Conservation (phyloP, 768 basidiomycete genomes). For the Xerocomellus amylosporus region DNA sequence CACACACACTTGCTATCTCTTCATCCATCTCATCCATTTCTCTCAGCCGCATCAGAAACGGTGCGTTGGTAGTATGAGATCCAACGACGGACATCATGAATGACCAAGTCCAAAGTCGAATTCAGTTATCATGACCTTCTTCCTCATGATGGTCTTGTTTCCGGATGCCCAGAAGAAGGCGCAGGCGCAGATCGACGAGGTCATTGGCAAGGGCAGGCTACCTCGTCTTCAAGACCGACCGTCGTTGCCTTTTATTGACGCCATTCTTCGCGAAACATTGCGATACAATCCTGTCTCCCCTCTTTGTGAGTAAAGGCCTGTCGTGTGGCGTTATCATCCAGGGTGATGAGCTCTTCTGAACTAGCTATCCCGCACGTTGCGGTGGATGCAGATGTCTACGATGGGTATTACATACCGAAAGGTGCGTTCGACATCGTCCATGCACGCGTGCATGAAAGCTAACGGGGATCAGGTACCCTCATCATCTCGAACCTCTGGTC, state of each 20-base stretch:
- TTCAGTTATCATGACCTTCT: constrained; percentile 20
- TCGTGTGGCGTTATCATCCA: not conserved
- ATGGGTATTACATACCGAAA: constrained; percentile 49
- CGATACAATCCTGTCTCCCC: constrained; percentile 5
- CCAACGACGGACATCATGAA: not conserved
- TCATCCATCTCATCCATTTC: not conserved
- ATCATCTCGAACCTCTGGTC: constrained; percentile 14
- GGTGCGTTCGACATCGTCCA: not conserved
- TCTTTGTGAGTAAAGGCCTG: constrained; percentile 4
- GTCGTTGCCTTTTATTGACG: constrained; percentile 12
- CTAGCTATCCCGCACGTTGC: constrained; percentile 28
- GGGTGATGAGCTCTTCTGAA: not conserved
- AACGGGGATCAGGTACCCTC: not conserved
- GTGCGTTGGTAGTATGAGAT: constrained; percentile 4
- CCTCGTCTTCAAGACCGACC: constrained; percentile 10
- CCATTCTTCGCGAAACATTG: constrained; percentile 13
- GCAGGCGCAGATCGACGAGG: constrained; percentile 10
- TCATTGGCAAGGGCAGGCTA: constrained; percentile 4
- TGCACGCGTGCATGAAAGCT: not conserved
- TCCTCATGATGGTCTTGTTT: constrained; percentile 9
- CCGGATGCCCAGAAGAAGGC: constrained; percentile 13
- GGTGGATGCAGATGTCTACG: constrained; percentile 40
- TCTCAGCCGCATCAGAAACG: constrained; percentile 13
- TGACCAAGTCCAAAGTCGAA: constrained; percentile 4
- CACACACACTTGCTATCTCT: no score